Percentiles rank a stretch among this genome's conserved stretches.
These are phyloP conservation scores for Fusarium pininemorale DNA, from an alignment of 2,329 filamentous ascomycete genomes.

Conservation along the genomic window DNA sequence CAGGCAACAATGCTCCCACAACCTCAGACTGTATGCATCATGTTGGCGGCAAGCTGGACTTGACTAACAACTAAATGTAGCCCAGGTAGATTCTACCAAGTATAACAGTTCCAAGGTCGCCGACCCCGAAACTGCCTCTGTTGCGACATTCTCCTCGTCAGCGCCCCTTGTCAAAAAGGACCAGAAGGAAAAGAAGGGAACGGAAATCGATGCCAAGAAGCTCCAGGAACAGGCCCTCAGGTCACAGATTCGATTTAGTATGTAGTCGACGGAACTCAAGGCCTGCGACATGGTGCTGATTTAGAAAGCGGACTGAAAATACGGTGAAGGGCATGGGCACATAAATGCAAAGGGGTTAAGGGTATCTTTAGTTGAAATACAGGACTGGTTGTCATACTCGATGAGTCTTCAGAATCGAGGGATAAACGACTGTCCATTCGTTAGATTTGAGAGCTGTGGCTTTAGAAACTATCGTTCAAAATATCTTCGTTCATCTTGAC, in stretches of 20 bases:
- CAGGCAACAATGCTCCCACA: slow-evolving; percentile 10
- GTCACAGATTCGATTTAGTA: slow-evolving; percentile 42
- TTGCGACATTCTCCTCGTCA: slow-evolving; percentile 40
- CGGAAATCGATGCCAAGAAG: slow-evolving; percentile 36
- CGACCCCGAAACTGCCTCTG: slow-evolving; percentile 41
- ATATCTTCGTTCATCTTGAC: slow-evolving; percentile 72
- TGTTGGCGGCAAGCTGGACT: background rate
- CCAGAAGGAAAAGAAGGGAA: slow-evolving; percentile 18
- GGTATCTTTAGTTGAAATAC: slow-evolving; percentile 20
- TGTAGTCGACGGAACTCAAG: slow-evolving; percentile 22
- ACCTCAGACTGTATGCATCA: slow-evolving; percentile 28
- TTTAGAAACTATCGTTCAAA: slow-evolving; percentile 69
- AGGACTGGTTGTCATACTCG: background rate
- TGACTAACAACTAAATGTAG: slow-evolving; percentile 16
- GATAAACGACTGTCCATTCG: background rate
- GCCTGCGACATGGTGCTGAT: background rate
- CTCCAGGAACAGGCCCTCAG: slow-evolving; percentile 42
- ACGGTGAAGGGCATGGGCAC: background rate
- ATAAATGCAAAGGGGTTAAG: background rate
- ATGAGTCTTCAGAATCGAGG: background rate
- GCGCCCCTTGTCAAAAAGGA: slow-evolving; percentile 36
- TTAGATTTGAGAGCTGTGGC: background rate
- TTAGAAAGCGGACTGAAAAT: background rate
- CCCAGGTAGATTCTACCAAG: slow-evolving; percentile 17
- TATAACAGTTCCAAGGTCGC: slow-evolving; percentile 13